Base-by-base conservation (phyloP, 331 rosid species). In the Pyrus hybrid region DNA sequence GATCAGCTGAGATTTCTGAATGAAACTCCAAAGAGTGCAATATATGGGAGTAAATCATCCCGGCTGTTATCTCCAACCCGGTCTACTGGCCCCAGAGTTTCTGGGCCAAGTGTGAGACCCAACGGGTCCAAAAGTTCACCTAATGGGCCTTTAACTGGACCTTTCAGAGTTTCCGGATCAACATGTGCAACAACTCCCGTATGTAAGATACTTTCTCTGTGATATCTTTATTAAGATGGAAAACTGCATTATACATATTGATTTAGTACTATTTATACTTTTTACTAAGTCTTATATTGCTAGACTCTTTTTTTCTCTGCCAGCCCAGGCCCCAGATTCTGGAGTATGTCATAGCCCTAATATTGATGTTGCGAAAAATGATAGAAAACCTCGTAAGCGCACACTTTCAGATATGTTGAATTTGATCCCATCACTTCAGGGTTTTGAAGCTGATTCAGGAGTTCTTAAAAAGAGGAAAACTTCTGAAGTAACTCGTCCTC, bases 381-480 rank as follows among this genome's bases (percentile, higher is more conserved):
- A 89, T 49, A 86, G 68, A 73, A 87, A 82, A 76, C 85, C 86
- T 80, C 86, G 86, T 45, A 95, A 95, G 74, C 90, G 97, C 72
- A 87, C 97, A 17, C 85, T 91, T 80, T 85, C 89, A 53, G 93
- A 90, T 77, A 82, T 95, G 91, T 81, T 95, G 86, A 79, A 68
- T 74, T 85, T 87, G 80, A 89, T 95, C 76, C 99, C 99, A 70
- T 89, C 97, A 35, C 93, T 95, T 78, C 90, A 90, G 80, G 86
- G 80, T 79, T 76, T 88, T 43, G 87, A 83, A 72, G 86, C 77
- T 58, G 74, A 67, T 77, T 71, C 70, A 35, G 92, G 82, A 76
- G 65, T 77, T 67, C 73, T 72, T 78, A 90, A 92, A 85, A 92
- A 89, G 83, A 88, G 90, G 81, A 92, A 86, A 79, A 72, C 83